Base-by-base conservation (phyloP, 768 basidiomycete genomes). In the Tylopilus sp. region DNA sequence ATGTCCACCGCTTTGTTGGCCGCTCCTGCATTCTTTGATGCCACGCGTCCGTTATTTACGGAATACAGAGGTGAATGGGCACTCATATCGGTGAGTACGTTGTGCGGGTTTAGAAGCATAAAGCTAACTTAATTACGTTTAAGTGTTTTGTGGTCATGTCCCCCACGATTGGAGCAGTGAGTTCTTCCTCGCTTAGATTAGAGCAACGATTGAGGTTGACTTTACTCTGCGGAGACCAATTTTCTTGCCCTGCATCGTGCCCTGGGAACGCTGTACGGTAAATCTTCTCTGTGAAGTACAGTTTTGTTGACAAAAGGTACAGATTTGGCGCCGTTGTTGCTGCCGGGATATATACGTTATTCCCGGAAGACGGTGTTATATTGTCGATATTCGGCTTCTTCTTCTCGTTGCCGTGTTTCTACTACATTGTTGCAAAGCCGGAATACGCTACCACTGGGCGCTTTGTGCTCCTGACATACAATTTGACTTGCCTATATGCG, bases 11-110 rank as follows among this genome's bases (percentile, higher is more conserved):
- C 90, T 0, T 70, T 97, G 24, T 75, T 98, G 4, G 87, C 94
- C 0, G 78, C 87, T 0, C 94, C 95, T 3, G 95, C 95, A 0
- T 98, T 96, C 70, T 85, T 90, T 54, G 87, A 89, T 48, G 56
- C 69, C 17, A 94, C 89, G 1, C 76, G 94, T 24, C 86, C 85
- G 6, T 69, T 83, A 4, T 98, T 97, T 63, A 75, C 90, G 38
- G 80, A 85, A 43, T 93, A 87, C 61, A 81, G 85, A 61, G 95
- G 95, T 31, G 93, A 98, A 72, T 99, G 96, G 96, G 93, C 93
- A 1, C 73, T 99, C 63, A 90, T 98, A 48, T 94, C 94, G 41
- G 92, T 90, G 56, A 64, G 81, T 74, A 26, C 31, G 37, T 31
- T 4, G 1, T 45, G 56, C 51, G 60, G 28, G 59, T 59, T 61